Evolutionary conservation across 768 basidiomycete genomes (phyloP).

Genomic region (Phanerodontia chrysosporium): DNA sequence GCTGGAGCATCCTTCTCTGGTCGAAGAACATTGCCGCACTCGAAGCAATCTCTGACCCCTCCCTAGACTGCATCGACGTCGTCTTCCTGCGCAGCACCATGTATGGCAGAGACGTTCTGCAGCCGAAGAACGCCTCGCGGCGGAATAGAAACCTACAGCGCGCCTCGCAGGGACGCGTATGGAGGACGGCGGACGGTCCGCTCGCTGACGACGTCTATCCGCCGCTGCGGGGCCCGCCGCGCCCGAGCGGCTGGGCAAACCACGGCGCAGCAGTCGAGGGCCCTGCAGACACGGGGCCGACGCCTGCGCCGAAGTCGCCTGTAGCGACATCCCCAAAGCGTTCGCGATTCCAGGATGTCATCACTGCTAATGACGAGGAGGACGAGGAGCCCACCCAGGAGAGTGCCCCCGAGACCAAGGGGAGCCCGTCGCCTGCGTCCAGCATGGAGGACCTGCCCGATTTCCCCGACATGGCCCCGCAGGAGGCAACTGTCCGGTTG

Average conservation of each 20-base stretch:
- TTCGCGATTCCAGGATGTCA: constrained; percentile 8
- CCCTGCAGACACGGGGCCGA: not conserved
- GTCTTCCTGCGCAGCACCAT: not conserved
- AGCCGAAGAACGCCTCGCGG: constrained; percentile 2
- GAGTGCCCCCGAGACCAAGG: not conserved
- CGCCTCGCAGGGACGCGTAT: not conserved
- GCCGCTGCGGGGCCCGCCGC: not conserved
- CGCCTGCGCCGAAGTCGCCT: not conserved
- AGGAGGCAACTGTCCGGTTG: constrained; percentile 6
- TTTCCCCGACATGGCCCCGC: not conserved
- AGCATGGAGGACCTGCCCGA: constrained; percentile 1
- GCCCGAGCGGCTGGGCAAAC: not conserved
- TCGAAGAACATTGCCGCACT: constrained; percentile 9
- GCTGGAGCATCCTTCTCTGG: constrained; percentile 8
- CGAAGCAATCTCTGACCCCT: constrained; percentile 2
- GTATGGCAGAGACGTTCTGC: not conserved
- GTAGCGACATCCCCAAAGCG: not conserved
- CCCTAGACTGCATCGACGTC: not conserved
- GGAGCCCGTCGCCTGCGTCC: not conserved
- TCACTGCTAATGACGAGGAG: not conserved
- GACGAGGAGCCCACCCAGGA: not conserved
- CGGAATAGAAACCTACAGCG: not conserved
- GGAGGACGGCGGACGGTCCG: not conserved
- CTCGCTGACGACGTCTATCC: constrained; percentile 4
- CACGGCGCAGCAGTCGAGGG: not conserved